Evolutionary conservation across 2,329 filamentous ascomycete genomes (phyloP).

Genomic region (Scedosporium dehoogii): DNA sequence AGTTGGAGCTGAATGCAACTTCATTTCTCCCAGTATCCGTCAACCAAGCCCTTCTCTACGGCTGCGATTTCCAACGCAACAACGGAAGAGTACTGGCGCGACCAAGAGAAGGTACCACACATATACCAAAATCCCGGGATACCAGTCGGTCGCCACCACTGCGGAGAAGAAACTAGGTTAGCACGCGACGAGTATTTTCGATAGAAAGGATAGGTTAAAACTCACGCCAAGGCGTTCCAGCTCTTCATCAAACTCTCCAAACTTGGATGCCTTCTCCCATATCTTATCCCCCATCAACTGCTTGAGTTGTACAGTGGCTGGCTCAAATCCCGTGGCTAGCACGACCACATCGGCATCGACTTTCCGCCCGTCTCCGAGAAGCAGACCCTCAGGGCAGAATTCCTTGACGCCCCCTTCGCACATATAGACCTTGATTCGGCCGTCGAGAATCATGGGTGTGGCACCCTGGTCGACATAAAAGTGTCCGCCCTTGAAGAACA

Average conservation of each 20-base stretch:
- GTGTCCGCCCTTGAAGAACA: slow-evolving; percentile 26
- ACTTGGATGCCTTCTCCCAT: slow-evolving; percentile 20
- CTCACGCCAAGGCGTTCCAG: slow-evolving; percentile 16
- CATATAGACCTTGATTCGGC: slow-evolving; percentile 26
- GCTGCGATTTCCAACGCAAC: slow-evolving; percentile 30
- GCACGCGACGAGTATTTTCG: slow-evolving; percentile 5
- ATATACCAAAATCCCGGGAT: slow-evolving; percentile 28
- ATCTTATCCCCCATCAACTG: slow-evolving; percentile 26
- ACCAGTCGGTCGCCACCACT: slow-evolving; percentile 28
- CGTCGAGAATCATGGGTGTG: slow-evolving; percentile 27
- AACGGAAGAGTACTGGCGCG: slow-evolving; percentile 23
- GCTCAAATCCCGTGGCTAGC: slow-evolving; percentile 30
- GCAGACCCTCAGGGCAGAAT: slow-evolving; percentile 17
- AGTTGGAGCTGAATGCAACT: neutral
- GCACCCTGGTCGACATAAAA: slow-evolving; percentile 34
- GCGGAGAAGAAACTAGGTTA: neutral
- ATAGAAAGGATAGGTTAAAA: slow-evolving; percentile 2
- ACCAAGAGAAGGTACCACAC: slow-evolving; percentile 24
- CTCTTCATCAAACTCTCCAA: slow-evolving; percentile 28
- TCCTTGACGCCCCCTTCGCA: slow-evolving; percentile 20
- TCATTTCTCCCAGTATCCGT: slow-evolving; percentile 3
- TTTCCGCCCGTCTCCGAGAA: slow-evolving; percentile 22
- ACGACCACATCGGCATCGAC: slow-evolving; percentile 30
- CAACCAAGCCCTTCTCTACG: slow-evolving; percentile 15
- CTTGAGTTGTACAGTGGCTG: slow-evolving; percentile 23